A percentile compares a stretch with the other conserved stretches of the same genome.
Conservation (phyloP, 805 yeast species). For the Metschnikowia cubensis region DNA sequence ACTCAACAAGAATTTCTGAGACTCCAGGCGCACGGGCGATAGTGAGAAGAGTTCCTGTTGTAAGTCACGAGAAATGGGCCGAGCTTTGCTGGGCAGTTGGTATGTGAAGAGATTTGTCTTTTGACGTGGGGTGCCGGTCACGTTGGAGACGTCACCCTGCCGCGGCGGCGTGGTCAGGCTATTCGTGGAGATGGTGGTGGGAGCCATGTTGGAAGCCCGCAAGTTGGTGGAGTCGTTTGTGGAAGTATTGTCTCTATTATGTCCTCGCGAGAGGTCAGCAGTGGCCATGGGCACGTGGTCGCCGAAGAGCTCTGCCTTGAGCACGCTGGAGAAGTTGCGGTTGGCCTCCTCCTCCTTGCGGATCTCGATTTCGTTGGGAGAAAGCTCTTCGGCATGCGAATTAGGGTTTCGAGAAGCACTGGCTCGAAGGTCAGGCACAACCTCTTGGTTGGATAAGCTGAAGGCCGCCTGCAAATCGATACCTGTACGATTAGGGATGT, state of each 20-base stretch:
- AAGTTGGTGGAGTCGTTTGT: conserved; percentile 6
- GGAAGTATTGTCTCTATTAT: conserved; percentile 1
- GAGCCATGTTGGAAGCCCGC: conserved; percentile 7
- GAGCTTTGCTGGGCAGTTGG: conserved; percentile 62
- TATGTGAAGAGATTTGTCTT: conserved; percentile 67
- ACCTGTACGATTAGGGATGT: conserved; percentile 83
- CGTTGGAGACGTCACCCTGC: conserved; percentile 6
- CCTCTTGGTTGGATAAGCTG: conserved; percentile 46
- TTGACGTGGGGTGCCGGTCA: conserved; percentile 35
- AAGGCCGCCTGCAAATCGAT: conserved; percentile 85
- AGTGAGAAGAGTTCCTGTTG: conserved; percentile 74
- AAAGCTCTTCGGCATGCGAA: conserved; percentile 13
- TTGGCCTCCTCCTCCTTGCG: conserved; percentile 79
- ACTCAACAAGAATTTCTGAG: conserved; percentile 71
- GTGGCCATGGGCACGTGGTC: conserved; percentile 63
- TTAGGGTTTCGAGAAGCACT: conserved; percentile 9
- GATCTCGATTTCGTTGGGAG: conserved; percentile 60
- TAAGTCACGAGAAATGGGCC: conserved; percentile 61
- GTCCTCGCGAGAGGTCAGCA: conserved; percentile 26
- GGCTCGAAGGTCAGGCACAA: conserved; percentile 32
- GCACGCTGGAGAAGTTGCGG: conserved; percentile 76
- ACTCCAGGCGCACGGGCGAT: conserved; percentile 86
- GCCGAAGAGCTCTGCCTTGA: conserved; percentile 89
- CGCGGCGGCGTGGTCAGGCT: conserved; percentile 25
- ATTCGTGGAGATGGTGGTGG: conserved; percentile 6